A percentile compares a stretch with the other conserved stretches of the same genome.
phyloP scores from a whole-genome alignment of 2,329 filamentous ascomycete genomes.

The Lecanicillium sp. region DNA sequence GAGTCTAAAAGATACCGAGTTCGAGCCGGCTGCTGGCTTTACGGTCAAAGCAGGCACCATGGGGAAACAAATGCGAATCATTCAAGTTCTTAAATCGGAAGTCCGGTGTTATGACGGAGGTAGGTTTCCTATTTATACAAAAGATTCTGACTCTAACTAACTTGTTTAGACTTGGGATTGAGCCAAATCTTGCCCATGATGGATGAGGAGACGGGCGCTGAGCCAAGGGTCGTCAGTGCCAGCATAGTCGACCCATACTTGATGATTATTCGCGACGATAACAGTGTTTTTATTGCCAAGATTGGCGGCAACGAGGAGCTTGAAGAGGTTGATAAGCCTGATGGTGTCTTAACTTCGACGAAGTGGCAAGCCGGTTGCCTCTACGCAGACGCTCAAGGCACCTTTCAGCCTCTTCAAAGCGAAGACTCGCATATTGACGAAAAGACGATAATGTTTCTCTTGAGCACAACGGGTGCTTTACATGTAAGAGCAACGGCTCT shows the following conservation, averaged over 20 bases:
- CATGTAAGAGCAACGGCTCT: conserved; percentile 43
- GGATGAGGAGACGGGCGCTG: conserved; percentile 79
- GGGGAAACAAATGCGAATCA: conserved; percentile 69
- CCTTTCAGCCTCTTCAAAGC: conserved; percentile 40
- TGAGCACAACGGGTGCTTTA: conserved; percentile 66
- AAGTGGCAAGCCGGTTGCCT: conserved; percentile 81
- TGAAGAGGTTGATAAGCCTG: conserved; percentile 66
- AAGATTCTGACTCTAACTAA: conserved; percentile 12
- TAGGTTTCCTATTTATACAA: conserved; percentile 35
- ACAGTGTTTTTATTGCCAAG: conserved; percentile 68
- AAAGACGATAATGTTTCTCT: conserved; percentile 64
- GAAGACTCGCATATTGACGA: conserved; percentile 31
- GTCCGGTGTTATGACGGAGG: conserved; percentile 85
- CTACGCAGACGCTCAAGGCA: conserved; percentile 58
- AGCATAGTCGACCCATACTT: conserved; percentile 85
- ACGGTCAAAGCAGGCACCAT: conserved; percentile 82
- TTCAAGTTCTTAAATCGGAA: conserved; percentile 82
- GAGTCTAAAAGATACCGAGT: conserved; percentile 74
- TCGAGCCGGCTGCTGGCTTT: conserved; percentile 79
- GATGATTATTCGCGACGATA: conserved; percentile 75
- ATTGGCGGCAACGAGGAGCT: conserved; percentile 73
- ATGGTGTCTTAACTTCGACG: conserved; percentile 44
- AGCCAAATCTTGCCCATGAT: conserved; percentile 88
- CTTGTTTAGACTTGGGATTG: conserved; percentile 63
- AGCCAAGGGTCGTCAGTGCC: conserved; percentile 68